phyloP scores from a whole-genome alignment of 352 stramenopile genomes.

The Phytophthora citrophthora region DNA sequence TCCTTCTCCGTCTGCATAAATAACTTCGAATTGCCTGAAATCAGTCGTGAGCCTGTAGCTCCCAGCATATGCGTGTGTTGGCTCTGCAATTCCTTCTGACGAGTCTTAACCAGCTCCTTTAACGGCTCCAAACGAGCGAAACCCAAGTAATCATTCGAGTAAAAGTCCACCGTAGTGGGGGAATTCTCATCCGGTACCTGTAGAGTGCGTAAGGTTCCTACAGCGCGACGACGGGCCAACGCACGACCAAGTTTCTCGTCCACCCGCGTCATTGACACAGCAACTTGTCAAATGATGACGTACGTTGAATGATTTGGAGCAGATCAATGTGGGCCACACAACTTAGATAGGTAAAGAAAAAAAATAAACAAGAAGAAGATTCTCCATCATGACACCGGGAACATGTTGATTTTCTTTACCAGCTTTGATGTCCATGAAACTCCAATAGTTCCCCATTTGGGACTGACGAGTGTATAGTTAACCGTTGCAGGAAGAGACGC shows the following conservation, averaged over 20 bases:
- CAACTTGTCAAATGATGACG: slow-evolving; percentile 17
- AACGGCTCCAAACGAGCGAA: slow-evolving; percentile 83
- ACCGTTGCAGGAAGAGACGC: background rate
- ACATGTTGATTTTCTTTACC: too few relatives aligned
- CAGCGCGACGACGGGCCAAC: slow-evolving; percentile 37
- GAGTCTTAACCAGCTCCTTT: slow-evolving; percentile 47
- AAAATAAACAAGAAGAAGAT: too few relatives aligned
- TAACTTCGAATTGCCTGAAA: slow-evolving; percentile 93
- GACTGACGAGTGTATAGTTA: too few relatives aligned
- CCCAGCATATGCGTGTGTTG: slow-evolving; percentile 32
- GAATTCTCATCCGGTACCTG: slow-evolving; percentile 33
- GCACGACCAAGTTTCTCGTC: slow-evolving; percentile 38
- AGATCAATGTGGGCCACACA: background rate
- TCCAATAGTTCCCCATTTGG: too few relatives aligned
- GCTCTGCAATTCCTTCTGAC: slow-evolving; percentile 48
- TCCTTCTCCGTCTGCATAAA: slow-evolving; percentile 90
- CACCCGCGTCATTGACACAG: slow-evolving; percentile 25
- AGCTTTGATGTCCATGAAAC: too few relatives aligned
- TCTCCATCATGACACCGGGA: too few relatives aligned
- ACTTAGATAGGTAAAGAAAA: too few relatives aligned
- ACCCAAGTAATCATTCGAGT: slow-evolving; percentile 98
- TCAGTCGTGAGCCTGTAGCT: slow-evolving; percentile 93
- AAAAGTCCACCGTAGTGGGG: slow-evolving; percentile 90
- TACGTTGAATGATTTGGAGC: background rate
- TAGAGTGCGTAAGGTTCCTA: slow-evolving; percentile 67